Evolutionary conservation across 306 rosid species (phyloP).

Genomic region (Purshia tridentata): DNA sequence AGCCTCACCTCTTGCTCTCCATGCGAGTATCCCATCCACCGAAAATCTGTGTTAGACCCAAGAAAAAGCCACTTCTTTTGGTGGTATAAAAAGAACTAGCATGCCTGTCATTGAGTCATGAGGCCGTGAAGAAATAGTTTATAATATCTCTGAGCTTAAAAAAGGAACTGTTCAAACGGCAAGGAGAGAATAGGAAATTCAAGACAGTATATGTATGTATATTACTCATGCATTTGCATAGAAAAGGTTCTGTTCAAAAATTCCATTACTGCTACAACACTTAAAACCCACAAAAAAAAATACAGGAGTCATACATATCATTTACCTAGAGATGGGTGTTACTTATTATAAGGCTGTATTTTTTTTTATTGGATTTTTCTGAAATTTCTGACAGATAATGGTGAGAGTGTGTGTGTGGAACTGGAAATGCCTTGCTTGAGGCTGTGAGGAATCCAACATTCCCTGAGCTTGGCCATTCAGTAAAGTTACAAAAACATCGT

Average conservation of each 20-base stretch:
- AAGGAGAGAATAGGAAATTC: constrained; percentile 52
- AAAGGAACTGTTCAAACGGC: constrained; percentile 21
- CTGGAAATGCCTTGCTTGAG: constrained; percentile 38
- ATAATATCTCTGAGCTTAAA: constrained; percentile 22
- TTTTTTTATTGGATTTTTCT: constrained; percentile 8
- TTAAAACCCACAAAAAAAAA: neutral
- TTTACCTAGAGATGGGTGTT: constrained; percentile 20
- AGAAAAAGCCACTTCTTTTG: constrained; percentile 41
- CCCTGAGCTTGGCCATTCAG: constrained; percentile 62
- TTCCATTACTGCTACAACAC: constrained; percentile 9
- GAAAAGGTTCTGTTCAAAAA: constrained; percentile 15
- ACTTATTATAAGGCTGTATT: neutral
- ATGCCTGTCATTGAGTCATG: constrained; percentile 72
- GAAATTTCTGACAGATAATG: constrained; percentile 27
- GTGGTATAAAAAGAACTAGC: constrained; percentile 58
- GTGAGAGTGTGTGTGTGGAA: constrained; percentile 23
- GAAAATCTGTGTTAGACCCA: constrained; percentile 58
- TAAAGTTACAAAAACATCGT: constrained; percentile 40
- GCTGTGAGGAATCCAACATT: constrained; percentile 62
- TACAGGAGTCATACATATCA: constrained; percentile 21
- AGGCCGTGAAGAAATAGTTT: constrained; percentile 41
- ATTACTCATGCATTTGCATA: constrained; percentile 49
- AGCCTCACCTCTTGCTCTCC: constrained; percentile 47
- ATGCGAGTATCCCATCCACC: constrained; percentile 66
- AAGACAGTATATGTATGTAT: constrained; percentile 1